Percentiles rank a stretch among this genome's conserved stretches.
Evolutionary conservation across 345 rosid species (phyloP).

Genomic region (Triadica sebifera): DNA sequence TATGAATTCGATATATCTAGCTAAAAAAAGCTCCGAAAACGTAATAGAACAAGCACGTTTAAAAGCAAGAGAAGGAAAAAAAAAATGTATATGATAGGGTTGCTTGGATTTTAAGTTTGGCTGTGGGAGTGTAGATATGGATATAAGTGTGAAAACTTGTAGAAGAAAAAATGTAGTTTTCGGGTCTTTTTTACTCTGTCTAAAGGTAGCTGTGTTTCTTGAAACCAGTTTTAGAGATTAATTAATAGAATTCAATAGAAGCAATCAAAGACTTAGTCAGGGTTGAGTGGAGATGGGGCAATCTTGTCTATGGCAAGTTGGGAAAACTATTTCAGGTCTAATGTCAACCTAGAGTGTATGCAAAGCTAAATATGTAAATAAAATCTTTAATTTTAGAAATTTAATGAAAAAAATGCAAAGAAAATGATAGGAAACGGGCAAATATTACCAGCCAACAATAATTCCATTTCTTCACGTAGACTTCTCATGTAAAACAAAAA

Average conservation of each 20-base stretch:
- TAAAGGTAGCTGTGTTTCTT: conserved; percentile 26
- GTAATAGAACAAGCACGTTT: neutral
- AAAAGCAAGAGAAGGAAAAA: neutral
- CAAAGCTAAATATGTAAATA: conserved; percentile 37
- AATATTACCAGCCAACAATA: conserved; percentile 19
- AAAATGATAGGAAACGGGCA: no score
- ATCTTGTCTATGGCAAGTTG: conserved; percentile 26
- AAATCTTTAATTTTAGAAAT: neutral
- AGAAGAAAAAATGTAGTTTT: conserved; percentile 43
- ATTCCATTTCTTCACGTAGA: conserved; percentile 45
- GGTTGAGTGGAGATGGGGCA: conserved; percentile 75
- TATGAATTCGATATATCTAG: no score
- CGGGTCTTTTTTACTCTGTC: conserved; percentile 28
- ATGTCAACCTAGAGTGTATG: conserved; percentile 67
- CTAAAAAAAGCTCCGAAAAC: no score
- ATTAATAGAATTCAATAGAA: conserved; percentile 2
- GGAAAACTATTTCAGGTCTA: conserved; percentile 35
- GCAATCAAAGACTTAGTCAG: conserved; percentile 17
- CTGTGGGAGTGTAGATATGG: conserved; percentile 9
- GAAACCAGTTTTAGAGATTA: conserved; percentile 13
- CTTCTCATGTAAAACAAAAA: conserved; percentile 38
- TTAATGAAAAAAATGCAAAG: no score
- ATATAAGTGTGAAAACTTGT: conserved; percentile 36
- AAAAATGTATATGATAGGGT: conserved; percentile 10
- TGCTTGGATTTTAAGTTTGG: conserved; percentile 72